Evolutionary conservation across 208 protist species (phyloP).

Genomic region (Leishmania mexicana): DNA sequence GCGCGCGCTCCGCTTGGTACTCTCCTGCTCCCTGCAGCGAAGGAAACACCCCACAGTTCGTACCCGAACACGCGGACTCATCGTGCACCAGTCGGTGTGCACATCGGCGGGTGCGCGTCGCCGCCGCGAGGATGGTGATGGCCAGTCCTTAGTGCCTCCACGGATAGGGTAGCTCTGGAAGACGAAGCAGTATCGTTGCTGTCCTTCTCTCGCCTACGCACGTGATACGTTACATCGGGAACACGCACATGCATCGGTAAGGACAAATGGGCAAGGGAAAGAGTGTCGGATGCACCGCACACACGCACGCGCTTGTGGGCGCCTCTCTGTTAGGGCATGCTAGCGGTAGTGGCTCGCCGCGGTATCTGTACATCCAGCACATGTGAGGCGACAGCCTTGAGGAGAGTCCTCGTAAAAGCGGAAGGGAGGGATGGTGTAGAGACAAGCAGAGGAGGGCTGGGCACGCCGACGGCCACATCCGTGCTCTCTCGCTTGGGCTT

Average conservation of each 20-base stretch:
- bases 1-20: background rate
- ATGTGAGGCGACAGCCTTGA: background rate
- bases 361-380: constrained; percentile 5
- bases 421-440: background rate
- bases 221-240: background rate
- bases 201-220: background rate
- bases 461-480: background rate
- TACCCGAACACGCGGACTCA: background rate
- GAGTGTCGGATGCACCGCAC: background rate
- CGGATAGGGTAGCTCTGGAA: background rate
- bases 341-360: background rate
- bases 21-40: background rate
- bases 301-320: background rate
- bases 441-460: background rate
- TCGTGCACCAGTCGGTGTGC: background rate
- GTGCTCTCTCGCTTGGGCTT: background rate
- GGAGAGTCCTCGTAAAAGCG: background rate
- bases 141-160: background rate
- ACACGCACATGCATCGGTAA: background rate
- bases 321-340: background rate
- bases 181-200: background rate
- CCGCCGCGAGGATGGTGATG: background rate
- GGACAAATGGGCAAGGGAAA: background rate
- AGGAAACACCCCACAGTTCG: background rate
- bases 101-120: background rate